Base-by-base conservation (phyloP, 768 basidiomycete species). In the Amyloporia xantha region DNA sequence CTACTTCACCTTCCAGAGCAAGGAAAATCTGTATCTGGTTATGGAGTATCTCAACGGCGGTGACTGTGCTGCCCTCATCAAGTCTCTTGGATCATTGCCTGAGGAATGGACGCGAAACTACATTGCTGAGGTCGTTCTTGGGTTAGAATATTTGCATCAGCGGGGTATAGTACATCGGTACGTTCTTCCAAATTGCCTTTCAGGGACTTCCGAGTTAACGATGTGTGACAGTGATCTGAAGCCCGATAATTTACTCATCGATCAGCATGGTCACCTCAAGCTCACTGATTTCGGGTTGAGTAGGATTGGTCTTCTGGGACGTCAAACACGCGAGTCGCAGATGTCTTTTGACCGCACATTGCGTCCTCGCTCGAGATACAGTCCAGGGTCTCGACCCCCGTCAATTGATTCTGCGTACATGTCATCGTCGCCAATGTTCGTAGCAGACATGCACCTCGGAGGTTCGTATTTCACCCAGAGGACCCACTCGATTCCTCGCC, bases 11-110 rank as follows among this genome's bases (percentile, higher is more conserved):
- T 99, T 99, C 73, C 96, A 98, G 70, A 95, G 90, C 80, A 97
- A 95, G 74, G 96, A 99, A 23, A 97, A 97, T 63, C 69, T 98
- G 49, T 99, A 97, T 66, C 78, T 99, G 44, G 96, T 99, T 44
- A 99, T 99, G 96, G 96, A 99, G 66, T 99, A 99, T 65, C 79
- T 99, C 26, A 96, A 96, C 56, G 95, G 95, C 28, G 96, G 96
- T 5, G 96, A 99, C 61, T 97, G 96, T 58, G 96, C 94, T 9
- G 91, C 93, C 2, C 77, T 98, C 51, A 90, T 99, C 77, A 98
- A 98, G 69, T 86, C 89, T 17, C 62, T 98, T n/a, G 96, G 94
- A 4, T 84, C 78, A 17, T 68, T 99, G 11, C 88, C 93, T 0
- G 96, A 99, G 65, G 93, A 96, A 57, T 98, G 96, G 96, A 86